Conservation (phyloP, 176 grass and related monocot species). For the Cocos nucifera region DNA sequence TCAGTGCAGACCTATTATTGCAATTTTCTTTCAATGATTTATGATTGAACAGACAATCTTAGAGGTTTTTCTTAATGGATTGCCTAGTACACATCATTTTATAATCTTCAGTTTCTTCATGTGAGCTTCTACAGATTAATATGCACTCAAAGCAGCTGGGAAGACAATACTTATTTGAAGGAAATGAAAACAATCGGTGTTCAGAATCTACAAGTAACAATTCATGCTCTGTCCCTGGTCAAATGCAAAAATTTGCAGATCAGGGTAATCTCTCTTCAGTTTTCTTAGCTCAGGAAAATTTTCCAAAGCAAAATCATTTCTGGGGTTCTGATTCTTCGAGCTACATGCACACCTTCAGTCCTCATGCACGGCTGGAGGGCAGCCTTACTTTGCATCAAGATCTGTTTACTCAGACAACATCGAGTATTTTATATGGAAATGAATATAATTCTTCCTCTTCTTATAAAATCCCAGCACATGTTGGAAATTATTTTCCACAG, state of each 20-base stretch:
- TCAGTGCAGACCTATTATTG: no score
- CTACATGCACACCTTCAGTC: not conserved
- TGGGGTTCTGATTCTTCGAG: no score
- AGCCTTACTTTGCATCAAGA: conserved; percentile 4
- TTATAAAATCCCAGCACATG: conserved; percentile 3
- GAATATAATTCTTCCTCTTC: conserved; percentile 8
- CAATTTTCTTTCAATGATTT: no score
- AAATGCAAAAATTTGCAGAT: not conserved
- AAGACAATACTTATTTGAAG: no score
- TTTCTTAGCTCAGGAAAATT: not conserved
- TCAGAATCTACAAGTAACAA: not conserved
- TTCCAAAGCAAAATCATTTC: no score
- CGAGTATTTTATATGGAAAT: conserved; percentile 15
- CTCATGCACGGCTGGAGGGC: conserved; percentile 14
- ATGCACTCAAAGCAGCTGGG: not conserved
- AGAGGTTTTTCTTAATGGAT: no score
- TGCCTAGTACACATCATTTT: no score
- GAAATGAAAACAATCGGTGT: no score
- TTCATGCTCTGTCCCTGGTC: not conserved
- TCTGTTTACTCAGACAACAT: not conserved
- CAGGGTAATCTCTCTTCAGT: not conserved
- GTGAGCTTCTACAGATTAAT: not conserved
- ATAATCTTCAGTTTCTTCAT: no score
- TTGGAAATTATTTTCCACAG: not conserved
- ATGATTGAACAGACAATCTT: no score